phyloP scores from a whole-genome alignment of 208 protist species.

The Acanthamoeba culbertsoni region DNA sequence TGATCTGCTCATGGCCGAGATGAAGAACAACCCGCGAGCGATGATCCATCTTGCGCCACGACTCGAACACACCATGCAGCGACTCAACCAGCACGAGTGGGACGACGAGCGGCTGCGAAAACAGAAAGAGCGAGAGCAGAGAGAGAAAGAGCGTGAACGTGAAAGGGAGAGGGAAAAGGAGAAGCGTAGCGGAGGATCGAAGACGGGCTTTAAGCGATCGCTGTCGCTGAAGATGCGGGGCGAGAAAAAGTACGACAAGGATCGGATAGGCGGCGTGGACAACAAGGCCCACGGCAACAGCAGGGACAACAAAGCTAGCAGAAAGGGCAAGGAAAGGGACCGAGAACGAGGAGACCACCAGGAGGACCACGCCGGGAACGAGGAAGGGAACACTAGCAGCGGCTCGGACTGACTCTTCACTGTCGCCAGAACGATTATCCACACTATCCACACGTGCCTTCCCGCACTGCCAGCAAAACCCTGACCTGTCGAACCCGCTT shows the following conservation, averaged over 20 bases:
- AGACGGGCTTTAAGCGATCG: conserved; percentile 31
- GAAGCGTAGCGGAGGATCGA: background rate
- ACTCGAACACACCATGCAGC: conserved; percentile 48
- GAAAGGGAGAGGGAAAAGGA: background rate
- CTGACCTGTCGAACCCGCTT: no score
- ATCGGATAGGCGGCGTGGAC: background rate
- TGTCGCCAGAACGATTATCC: no score
- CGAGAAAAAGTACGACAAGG: conserved; percentile 50
- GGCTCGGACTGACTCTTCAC: no score
- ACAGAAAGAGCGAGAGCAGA: background rate
- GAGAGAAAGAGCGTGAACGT: background rate
- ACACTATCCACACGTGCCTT: no score
- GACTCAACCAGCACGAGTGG: background rate
- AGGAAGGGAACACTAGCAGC: no score
- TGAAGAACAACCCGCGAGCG: conserved; percentile 46
- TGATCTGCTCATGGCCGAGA: conserved; percentile 57
- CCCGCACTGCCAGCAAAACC: no score
- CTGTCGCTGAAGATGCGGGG: conserved; percentile 49
- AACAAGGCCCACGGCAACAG: background rate
- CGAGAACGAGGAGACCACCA: no score
- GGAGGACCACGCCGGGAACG: no score
- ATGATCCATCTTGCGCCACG: conserved; percentile 37
- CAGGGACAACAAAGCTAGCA: background rate
- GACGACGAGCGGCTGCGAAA: background rate
- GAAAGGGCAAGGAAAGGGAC: no score